Evolutionary conservation across 1,139 yeast genomes (phyloP).

Genomic region (Yamadazyma atmosphaerica): DNA sequence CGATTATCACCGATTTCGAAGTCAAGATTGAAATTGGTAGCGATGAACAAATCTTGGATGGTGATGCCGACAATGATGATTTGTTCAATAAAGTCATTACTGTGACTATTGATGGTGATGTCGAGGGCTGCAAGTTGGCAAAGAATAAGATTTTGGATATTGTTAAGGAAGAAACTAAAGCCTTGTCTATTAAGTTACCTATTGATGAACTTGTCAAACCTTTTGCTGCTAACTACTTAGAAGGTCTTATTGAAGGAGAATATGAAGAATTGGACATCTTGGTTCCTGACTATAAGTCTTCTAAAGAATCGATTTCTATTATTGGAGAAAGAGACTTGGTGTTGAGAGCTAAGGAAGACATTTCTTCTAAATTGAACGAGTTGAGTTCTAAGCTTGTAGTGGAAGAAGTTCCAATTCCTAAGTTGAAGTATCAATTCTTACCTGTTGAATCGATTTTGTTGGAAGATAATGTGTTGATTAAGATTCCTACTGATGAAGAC

Average conservation of each 20-base stretch:
- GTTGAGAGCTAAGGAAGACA: constrained; percentile 46
- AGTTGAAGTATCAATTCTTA: constrained; percentile 45
- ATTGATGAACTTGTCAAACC: constrained; percentile 52
- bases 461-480: constrained; percentile 62
- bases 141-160: constrained; percentile 68
- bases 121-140: constrained; percentile 78
- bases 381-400: constrained; percentile 38
- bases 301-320: constrained; percentile 35
- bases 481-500: constrained; percentile 50
- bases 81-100: constrained; percentile 55
- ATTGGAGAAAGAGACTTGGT: constrained; percentile 69
- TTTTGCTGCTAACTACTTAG: constrained; percentile 42
- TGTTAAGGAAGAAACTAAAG: constrained; percentile 73
- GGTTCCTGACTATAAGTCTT: constrained; percentile 32
- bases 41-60: constrained; percentile 35
- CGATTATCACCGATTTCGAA: constrained; percentile 69
- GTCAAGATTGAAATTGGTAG: constrained; percentile 76
- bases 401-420: constrained; percentile 46
- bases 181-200: constrained; percentile 47
- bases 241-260: constrained; percentile 21
- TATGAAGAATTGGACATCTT: constrained; percentile 31
- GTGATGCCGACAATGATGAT: too few species aligned
- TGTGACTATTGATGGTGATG: constrained; percentile 79
- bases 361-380: constrained; percentile 47
- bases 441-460: constrained; percentile 47